A percentile compares a stretch with the other conserved stretches of the same genome.
Evolutionary conservation across 306 rosid genomes (phyloP).

Genomic region (Amphicarpaea edgeworthii): DNA sequence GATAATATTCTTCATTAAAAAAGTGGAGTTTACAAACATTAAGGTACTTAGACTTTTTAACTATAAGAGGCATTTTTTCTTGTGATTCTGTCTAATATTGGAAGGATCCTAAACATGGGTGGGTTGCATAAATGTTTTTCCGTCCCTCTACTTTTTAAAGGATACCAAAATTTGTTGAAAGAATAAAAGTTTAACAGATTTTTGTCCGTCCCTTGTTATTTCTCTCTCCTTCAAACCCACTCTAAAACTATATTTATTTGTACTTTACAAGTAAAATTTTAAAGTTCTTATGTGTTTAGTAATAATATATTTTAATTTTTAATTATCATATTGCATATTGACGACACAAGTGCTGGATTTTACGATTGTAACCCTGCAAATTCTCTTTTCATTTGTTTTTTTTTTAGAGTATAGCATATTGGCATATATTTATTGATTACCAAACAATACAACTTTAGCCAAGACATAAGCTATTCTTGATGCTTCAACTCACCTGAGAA

Average conservation of each 20-base stretch:
- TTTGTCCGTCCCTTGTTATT: too few relatives aligned
- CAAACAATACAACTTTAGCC: not conserved
- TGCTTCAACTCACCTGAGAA: slow-evolving; percentile 25
- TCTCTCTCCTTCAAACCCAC: not conserved
- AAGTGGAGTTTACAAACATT: not conserved
- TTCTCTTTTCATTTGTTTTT: not conserved
- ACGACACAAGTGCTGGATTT: too few relatives aligned
- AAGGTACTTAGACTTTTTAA: too few relatives aligned
- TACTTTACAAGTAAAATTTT: not conserved
- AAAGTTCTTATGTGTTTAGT: not conserved
- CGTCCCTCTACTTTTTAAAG: too few relatives aligned
- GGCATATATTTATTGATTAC: not conserved
- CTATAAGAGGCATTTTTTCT: not conserved
- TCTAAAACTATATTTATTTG: not conserved
- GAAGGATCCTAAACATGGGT: not conserved
- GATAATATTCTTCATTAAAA: not conserved
- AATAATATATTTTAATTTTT: not conserved
- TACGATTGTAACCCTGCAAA: not conserved
- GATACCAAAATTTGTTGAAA: not conserved
- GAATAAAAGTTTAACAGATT: not conserved
- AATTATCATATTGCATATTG: not conserved
- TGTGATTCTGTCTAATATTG: not conserved
- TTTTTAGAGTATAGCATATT: slow-evolving; percentile 5
- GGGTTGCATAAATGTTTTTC: not conserved
- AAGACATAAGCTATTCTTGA: not conserved